phyloP scores from a whole-genome alignment of 2,329 filamentous ascomycete genomes.

The Trichoderma brevicompactum region DNA sequence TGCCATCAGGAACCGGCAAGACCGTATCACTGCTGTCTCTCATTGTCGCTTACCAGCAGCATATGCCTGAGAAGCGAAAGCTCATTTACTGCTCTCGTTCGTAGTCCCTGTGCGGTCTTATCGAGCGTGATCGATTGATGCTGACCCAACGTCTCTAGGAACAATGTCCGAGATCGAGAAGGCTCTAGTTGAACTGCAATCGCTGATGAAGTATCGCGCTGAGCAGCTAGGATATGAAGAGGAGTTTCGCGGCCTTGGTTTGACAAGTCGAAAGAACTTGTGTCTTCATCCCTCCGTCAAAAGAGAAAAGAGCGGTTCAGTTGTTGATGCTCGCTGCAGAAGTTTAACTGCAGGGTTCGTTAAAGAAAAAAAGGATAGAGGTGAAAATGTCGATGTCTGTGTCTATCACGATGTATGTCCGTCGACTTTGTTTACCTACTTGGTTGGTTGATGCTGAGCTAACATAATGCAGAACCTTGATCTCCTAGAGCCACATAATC shows the following conservation, averaged over 20 bases:
- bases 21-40: slow-evolving; percentile 93
- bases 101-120: slow-evolving; percentile 9
- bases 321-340: slow-evolving; percentile 95
- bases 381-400: slow-evolving; percentile 92
- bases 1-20: slow-evolving; percentile 98
- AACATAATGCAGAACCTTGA: slow-evolving; percentile 73
- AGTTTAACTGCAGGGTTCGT: slow-evolving; percentile 96
- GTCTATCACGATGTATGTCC: slow-evolving; percentile 83
- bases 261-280: slow-evolving; percentile 96
- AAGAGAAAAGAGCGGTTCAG: slow-evolving; percentile 88
- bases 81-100: slow-evolving; percentile 95
- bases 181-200: slow-evolving; percentile 86
- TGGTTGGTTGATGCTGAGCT: not conserved
- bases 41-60: slow-evolving; percentile 95
- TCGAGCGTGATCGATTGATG: not conserved
- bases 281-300: slow-evolving; percentile 96
- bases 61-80: slow-evolving; percentile 90
- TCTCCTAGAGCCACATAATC: slow-evolving; percentile 88
- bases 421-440: not conserved
- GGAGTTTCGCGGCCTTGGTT: slow-evolving; percentile 87
- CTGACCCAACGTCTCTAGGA: slow-evolving; percentile 46
- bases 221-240: slow-evolving; percentile 88
- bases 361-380: slow-evolving; percentile 94
- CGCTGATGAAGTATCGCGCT: slow-evolving; percentile 91
- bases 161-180: slow-evolving; percentile 99